Evolutionary conservation across 2,329 filamentous ascomycete genomes (phyloP), one percentile per base, ranked within the genome.

Genomic region (Dichotomopilus funicola): DNA sequence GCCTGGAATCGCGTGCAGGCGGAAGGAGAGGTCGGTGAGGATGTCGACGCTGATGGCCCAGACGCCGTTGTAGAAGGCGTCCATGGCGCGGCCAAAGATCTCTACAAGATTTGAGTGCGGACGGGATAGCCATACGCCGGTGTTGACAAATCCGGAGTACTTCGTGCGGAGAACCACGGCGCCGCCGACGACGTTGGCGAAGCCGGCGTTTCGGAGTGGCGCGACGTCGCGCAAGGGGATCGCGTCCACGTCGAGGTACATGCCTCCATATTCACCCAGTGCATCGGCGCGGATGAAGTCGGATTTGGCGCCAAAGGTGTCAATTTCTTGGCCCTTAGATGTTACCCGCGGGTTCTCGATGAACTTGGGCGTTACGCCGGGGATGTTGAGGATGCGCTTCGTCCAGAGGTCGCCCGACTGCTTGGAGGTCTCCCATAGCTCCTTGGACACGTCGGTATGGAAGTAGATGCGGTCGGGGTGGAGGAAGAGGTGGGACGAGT

Each of bases 191-290:
- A 69, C 58, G 51, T 59, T 62, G 12, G 54, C 59, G 55, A 67
- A 69, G 1, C 63, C 65, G 2, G 58, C 49, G 8, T 51, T 33
- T 9, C 63, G 61, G 3, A 67, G 58, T 4, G 54, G 54, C 8
- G 49, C 47, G 19, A 67, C 36, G 7, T 64, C 58, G 9, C 62
- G 64, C 1, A 68, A 56, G 2, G 64, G 59, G 3, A 67, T 50
- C 2, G 62, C 64, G 49, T 68, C 67, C n/a, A 55, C 57, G 58
- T 68, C 67, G 4, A 68, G 55, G 53, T 69, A 69, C 7, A 67
- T 44, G 5, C 67, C 66, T 40, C 67, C 67, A 33, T 60, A 59
- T 3, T 58, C 19, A 5, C 56, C 53, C 11, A 69, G 52, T 9
- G 61, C 61, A 7, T 60, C 51, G n/a, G 66, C 55, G 13, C 67